These are phyloP conservation scores for Fomitopsis serialis DNA, from an alignment of 768 basidiomycete species.

Conservation along the genomic window DNA sequence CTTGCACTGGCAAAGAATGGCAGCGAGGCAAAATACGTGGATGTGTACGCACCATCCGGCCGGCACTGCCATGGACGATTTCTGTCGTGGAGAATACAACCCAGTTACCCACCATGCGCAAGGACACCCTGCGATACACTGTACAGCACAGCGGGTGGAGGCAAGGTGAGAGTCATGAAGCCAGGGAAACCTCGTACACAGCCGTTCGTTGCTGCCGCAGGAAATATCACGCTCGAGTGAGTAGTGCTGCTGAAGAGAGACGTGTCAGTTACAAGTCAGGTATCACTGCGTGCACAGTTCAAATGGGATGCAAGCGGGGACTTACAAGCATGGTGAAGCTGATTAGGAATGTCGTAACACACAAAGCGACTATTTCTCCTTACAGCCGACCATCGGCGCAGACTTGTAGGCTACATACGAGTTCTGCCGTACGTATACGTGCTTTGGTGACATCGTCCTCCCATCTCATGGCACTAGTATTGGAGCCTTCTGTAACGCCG, in stretches of 20 bases:
- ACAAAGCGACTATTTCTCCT: conserved; percentile 64
- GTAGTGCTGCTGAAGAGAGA: conserved; percentile 50
- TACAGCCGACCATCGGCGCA: conserved; percentile 74
- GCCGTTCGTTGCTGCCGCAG: conserved; percentile 73
- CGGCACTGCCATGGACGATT: too few species aligned
- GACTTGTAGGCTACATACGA: conserved; percentile 40
- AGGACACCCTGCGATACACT: too few species aligned
- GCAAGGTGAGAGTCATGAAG: too few species aligned
- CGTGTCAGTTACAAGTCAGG: conserved; percentile 18
- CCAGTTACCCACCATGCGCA: neutral
- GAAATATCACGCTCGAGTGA: conserved; percentile 66
- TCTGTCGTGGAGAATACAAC: too few species aligned
- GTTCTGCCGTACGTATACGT: conserved; percentile 8
- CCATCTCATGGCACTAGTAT: conserved; percentile 38
- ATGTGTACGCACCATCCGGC: too few species aligned
- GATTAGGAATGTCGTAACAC: conserved; percentile 63
- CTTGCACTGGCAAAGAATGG: too few species aligned
- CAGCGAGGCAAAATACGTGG: too few species aligned
- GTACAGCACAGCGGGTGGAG: too few species aligned
- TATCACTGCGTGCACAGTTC: too few species aligned
- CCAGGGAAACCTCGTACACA: conserved; percentile 66
- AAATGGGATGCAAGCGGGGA: conserved; percentile 38
- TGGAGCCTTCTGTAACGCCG: conserved; percentile 41
- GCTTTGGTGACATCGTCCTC: conserved; percentile 62
- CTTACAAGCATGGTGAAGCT: conserved; percentile 77